Base-by-base conservation (phyloP, 371 early-diverging fungal species). In the Mucor circinelloides region DNA sequence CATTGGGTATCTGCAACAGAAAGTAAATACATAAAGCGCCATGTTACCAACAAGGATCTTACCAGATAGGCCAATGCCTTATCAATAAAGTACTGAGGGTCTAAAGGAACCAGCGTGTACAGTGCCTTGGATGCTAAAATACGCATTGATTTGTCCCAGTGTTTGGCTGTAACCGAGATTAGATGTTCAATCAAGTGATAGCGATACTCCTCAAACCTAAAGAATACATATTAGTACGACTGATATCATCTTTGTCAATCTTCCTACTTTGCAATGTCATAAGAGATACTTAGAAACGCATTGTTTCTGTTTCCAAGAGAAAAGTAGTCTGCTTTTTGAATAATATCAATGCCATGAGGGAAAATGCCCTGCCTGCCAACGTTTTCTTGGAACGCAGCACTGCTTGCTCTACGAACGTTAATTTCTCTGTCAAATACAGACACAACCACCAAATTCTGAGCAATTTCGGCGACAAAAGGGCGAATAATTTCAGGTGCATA, bases 311-410 rank as follows among this genome's bases (percentile, higher is more conserved):
- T 95, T 44, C 99, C 97, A 0, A 99, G 85, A 0, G 92, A 81
- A 71, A 95, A 96, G 74, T 93, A 99, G 71, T 99, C 98, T 0
- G 95, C 95, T 19, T 87, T 75, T 42, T 93, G 93, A 42, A 98
- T 87, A 55, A 98, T 89, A 1, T 93, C 89, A 54, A 98, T 96
- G 0, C 99, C 98, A 72, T 93, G 87, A n/a, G 97, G 95, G 61
- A 97, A 95, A 42, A 91, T 82, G n/a, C 89, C 95, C 81, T 93
- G 88, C 67, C 99, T 83, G 8, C 99, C 99, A 27, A 96, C 98
- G 65, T 94, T 93, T 73, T 99, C 99, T 75, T 99, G 99, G 74
- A 97, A 97, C 0, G 99, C 98, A 21, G 99, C 98, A 69, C 91
- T 90, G 34, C 93, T 92, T 1, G 99, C 99, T n/a, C 99, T 84